Evolutionary conservation across 208 protist genomes (phyloP).

Genomic region (Acanthamoeba lenticulata): DNA sequence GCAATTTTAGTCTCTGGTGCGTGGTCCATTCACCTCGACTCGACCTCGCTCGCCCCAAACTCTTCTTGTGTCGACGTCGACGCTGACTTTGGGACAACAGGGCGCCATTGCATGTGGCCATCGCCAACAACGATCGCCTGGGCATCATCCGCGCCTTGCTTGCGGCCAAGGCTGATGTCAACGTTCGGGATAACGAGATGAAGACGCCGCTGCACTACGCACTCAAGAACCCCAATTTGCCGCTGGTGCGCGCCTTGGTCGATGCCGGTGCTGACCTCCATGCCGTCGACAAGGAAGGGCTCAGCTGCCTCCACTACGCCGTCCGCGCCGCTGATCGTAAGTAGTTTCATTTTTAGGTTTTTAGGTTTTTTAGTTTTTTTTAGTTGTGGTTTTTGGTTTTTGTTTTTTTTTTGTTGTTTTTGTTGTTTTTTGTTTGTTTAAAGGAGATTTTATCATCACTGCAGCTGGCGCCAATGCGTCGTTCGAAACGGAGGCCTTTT

Average conservation of each 20-base stretch:
- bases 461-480: slow-evolving; percentile 67
- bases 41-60: neutral
- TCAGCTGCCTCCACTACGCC: slow-evolving; percentile 69
- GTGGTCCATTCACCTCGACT: too few relatives aligned
- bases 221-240: neutral
- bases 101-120: too few relatives aligned
- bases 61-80: too few relatives aligned
- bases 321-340: neutral
- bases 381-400: too few relatives aligned
- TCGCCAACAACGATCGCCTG: too few relatives aligned
- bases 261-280: slow-evolving; percentile 55
- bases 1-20: neutral
- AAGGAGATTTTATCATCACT: too few relatives aligned
- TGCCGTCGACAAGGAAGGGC: neutral
- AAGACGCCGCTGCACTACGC: neutral
- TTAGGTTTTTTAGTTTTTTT: neutral
- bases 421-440: neutral
- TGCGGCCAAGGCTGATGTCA: neutral
- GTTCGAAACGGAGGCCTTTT: slow-evolving; percentile 73
- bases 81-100: too few relatives aligned
- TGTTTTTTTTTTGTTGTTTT: neutral
- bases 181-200: neutral
- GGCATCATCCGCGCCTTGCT: neutral
- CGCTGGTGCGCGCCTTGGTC: neutral
- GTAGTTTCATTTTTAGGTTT: neutral